Conservation (phyloP, 2,329 filamentous ascomycete genomes). For the Ceratocystis huliohia region DNA sequence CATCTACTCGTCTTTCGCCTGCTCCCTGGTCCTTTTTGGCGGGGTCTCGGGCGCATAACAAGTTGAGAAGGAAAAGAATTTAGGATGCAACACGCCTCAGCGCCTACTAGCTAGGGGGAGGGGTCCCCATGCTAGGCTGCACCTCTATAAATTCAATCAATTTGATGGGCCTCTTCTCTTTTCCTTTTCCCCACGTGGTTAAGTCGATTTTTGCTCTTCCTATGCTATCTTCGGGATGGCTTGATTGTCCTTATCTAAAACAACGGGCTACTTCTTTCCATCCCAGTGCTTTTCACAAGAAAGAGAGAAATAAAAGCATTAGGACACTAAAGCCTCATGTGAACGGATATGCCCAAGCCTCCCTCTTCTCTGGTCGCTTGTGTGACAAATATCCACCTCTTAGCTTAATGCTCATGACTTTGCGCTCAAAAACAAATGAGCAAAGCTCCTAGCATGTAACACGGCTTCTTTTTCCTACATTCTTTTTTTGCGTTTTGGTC, state of each 20-base stretch:
- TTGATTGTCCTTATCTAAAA: neutral
- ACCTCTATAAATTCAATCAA: neutral
- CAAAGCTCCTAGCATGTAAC: neutral
- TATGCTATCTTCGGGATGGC: neutral
- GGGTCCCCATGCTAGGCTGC: neutral
- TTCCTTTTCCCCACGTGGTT: neutral
- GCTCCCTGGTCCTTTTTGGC: neutral
- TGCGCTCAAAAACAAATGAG: neutral
- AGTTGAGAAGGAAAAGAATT: neutral
- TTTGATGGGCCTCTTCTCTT: neutral
- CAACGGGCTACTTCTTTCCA: neutral
- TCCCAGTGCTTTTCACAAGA: neutral
- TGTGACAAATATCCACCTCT: neutral
- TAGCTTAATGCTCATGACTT: neutral
- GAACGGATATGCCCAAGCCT: neutral
- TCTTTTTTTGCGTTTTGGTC: neutral
- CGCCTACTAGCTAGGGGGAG: neutral
- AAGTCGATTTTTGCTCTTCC: neutral
- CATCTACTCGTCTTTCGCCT: neutral
- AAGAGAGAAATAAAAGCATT: neutral
- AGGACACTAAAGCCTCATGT: neutral
- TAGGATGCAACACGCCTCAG: neutral
- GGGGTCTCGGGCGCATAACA: neutral
- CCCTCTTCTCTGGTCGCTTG: neutral
- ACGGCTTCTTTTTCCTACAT: neutral